Base-by-base conservation (phyloP, 805 yeast genomes). In the Maudiozyma saulgeensis region DNA sequence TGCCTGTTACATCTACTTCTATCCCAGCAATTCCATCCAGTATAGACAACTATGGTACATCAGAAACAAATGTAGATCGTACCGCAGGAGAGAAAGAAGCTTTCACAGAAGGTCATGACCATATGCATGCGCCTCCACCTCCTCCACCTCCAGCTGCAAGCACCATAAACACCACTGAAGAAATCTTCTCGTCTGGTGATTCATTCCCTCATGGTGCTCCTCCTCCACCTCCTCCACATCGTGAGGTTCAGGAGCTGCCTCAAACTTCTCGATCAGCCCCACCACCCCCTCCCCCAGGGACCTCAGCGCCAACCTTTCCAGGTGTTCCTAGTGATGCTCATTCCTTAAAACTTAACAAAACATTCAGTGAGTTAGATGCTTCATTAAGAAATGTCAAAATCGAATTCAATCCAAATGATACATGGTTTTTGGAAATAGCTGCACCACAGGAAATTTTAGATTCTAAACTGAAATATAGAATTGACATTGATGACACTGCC, bases 391-490 rank as follows among this genome's bases (percentile, higher is more conserved):
- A 16, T 48, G 46, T 41, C 67, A 64, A 49, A 21, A 50, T 59
- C 9, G 44, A 45, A 18, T 55, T 71, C 19, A 68, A 64, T 41
- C 59, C 69, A 18, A 66, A 63, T 5, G 64, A 68, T 23, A 62
- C 61, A 5, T 89, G 96, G 96, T 87, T 93, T 91, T 55, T 78
- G 15, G 67, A 67, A 7, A 71, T 75, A 15, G 74, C 81, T 6
- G 96, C 96, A 2, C 76, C 52, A n/a, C 34, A 34, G 15, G 49
- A 51, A 25, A 26, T 53, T 25, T 32, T 21, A 7, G 23, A 19
- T 4, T 21, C 46, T 2, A 60, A 59, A n/a, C 37, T 58, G 13
- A 63, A 61, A 43, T 62, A 52, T 45, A 69, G 78, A 16, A 80
- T 66, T 62, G 96, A 88, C 62, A 75, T 80, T 21, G 96, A 88